Conservation (phyloP, 345 rosid genomes). For the Hirschfeldia incana region DNA sequence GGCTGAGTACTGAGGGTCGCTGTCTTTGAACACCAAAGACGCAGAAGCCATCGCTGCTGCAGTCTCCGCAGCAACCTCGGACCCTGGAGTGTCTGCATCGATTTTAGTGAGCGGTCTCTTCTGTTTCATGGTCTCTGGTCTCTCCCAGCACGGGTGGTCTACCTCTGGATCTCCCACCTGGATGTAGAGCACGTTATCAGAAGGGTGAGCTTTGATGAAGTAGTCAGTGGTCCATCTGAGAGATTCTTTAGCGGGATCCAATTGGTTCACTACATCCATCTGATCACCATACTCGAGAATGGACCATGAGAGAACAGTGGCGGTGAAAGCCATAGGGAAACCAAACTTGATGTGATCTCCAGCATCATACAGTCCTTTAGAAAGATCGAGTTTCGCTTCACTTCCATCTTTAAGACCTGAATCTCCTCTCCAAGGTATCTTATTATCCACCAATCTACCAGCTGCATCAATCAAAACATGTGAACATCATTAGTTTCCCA, state of each 20-base stretch:
- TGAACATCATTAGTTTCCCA: neutral
- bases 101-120: conserved; percentile 76
- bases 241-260: conserved; percentile 65
- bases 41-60: conserved; percentile 99
- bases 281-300: conserved; percentile 98
- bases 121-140: conserved; percentile 83
- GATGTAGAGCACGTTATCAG: conserved; percentile 66
- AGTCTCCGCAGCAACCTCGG: conserved; percentile 97
- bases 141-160: conserved; percentile 91
- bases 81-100: conserved; percentile 66
- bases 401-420: conserved; percentile 82
- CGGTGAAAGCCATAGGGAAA: conserved; percentile 93
- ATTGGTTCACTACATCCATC: conserved; percentile 61
- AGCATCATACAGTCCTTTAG: conserved; percentile 91
- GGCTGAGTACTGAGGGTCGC: conserved; percentile 63
- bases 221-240: conserved; percentile 92
- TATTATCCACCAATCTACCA: conserved; percentile 64
- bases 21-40: conserved; percentile 79
- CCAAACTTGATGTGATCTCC: conserved; percentile 97
- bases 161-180: conserved; percentile 90
- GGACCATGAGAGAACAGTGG: conserved; percentile 85
- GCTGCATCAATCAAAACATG: conserved; percentile 47
- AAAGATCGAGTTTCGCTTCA: conserved; percentile 59
- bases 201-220: conserved; percentile 77
- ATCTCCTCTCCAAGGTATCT: conserved; percentile 91